Percentiles rank a stretch among this genome's conserved stretches.
phyloP scores from a whole-genome alignment of 2,329 filamentous ascomycete genomes.

The Penicillium sp. region DNA sequence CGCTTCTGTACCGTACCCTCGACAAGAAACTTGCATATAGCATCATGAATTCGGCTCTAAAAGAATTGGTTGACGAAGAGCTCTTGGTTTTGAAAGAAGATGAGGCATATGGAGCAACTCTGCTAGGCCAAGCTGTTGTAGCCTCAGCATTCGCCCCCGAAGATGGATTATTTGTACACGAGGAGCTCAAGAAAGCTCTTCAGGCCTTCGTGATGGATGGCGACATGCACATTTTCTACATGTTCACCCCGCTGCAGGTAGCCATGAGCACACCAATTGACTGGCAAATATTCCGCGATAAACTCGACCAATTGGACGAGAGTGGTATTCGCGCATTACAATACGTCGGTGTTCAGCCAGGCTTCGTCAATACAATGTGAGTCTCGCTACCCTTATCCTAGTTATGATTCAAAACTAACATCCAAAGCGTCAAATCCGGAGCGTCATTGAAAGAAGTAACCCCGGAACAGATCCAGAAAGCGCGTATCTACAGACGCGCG shows the following conservation, averaged over 20 bases:
- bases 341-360: slow-evolving; percentile 68
- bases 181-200: slow-evolving; percentile 67
- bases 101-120: slow-evolving; percentile 61
- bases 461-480: slow-evolving; percentile 59
- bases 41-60: slow-evolving; percentile 60
- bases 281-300: slow-evolving; percentile 71
- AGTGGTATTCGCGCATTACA: slow-evolving; percentile 68
- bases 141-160: slow-evolving; percentile 71
- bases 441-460: slow-evolving; percentile 62
- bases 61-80: slow-evolving; percentile 56
- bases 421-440: slow-evolving; percentile 65
- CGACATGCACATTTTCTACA: slow-evolving; percentile 77
- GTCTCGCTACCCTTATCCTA: slow-evolving; percentile 14
- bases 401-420: neutral
- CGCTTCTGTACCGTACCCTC: slow-evolving; percentile 63
- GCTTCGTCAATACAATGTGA: slow-evolving; percentile 66
- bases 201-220: slow-evolving; percentile 76
- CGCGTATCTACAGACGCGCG: slow-evolving; percentile 68
- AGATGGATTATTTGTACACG: slow-evolving; percentile 71
- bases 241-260: slow-evolving; percentile 69
- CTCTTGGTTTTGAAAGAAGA: slow-evolving; percentile 56
- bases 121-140: slow-evolving; percentile 69
- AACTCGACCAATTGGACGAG: slow-evolving; percentile 69
- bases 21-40: slow-evolving; percentile 51
- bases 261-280: slow-evolving; percentile 55